Evolutionary conservation across 495 filamentous ascomycete species (phyloP).

Genomic region (Amorphotheca resinae): DNA sequence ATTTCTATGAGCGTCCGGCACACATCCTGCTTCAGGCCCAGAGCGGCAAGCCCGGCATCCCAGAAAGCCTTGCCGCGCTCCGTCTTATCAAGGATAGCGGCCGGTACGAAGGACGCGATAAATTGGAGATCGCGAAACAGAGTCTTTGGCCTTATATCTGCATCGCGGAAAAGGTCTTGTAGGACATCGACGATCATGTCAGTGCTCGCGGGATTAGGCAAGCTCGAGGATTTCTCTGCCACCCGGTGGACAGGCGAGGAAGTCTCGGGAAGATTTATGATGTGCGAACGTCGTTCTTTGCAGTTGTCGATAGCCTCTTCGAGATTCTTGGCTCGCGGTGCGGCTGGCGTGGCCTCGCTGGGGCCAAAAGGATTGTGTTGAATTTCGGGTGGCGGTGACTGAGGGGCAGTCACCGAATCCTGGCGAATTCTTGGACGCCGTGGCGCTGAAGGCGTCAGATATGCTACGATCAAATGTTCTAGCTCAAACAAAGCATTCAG

Average conservation of each 20-base stretch:
- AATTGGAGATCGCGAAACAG: conserved; percentile 93
- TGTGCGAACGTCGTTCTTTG: conserved; percentile 54
- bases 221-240: conserved; percentile 24
- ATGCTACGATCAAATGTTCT: conserved; percentile 67
- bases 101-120: conserved; percentile 83
- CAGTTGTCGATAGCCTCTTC: conserved; percentile 57
- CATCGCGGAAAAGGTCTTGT: conserved; percentile 64
- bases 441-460: conserved; percentile 39
- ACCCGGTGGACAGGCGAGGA: conserved; percentile 23
- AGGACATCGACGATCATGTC: conserved; percentile 71
- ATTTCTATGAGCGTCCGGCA: conserved; percentile 83
- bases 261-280: conserved; percentile 25
- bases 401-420: conserved; percentile 23
- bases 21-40: conserved; percentile 81
- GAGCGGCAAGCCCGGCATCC: conserved; percentile 79
- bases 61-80: conserved; percentile 88
- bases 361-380: conserved; percentile 20
- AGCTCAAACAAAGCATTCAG: conserved; percentile 75
- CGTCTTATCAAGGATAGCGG: conserved; percentile 68
- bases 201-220: conserved; percentile 38
- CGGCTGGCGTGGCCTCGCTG: conserved; percentile 7
- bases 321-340: conserved; percentile 30
- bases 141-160: conserved; percentile 70
- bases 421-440: conserved; percentile 17
- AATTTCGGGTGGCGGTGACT: conserved; percentile 21